phyloP scores from a whole-genome alignment of 78 protist genomes.

The Dictyostelium intermedium region DNA sequence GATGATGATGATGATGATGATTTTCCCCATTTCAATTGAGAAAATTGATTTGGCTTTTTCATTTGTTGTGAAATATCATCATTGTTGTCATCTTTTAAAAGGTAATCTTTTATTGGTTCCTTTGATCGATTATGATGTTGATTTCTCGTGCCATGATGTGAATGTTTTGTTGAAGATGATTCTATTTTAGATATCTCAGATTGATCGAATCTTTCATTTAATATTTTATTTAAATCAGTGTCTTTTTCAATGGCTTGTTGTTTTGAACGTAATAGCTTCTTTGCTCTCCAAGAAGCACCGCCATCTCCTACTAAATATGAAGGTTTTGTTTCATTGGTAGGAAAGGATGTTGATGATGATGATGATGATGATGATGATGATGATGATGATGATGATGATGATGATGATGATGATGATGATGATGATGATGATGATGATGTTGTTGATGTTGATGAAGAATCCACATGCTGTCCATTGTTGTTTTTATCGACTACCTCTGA shows the following conservation, averaged over 20 bases:
- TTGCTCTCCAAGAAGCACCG: slow-evolving; percentile 71
- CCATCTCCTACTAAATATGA: slow-evolving; percentile 67
- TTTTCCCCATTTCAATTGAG: slow-evolving; percentile 8
- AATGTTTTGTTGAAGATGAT: neutral
- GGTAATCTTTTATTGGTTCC: slow-evolving; percentile 23
- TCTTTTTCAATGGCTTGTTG: slow-evolving; percentile 57
- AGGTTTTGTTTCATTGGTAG: neutral
- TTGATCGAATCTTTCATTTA: slow-evolving; percentile 42
- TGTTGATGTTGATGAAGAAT: neutral
- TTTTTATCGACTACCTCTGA: too few relatives aligned
- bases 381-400: neutral
- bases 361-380: neutral
- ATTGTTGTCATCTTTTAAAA: slow-evolving; percentile 5
- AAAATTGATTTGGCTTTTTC: slow-evolving; percentile 33
- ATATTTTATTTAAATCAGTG: neutral
- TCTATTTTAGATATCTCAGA: neutral
- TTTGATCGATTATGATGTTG: neutral
- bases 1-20: neutral
- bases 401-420: neutral
- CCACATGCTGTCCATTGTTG: neutral
- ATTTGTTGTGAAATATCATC: slow-evolving; percentile 1
- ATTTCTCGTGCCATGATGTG: neutral
- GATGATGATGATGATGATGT: neutral
- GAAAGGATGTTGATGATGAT: neutral
- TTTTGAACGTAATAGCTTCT: slow-evolving; percentile 32